Base-by-base conservation (phyloP, 768 basidiomycete genomes). In the Naganishia friedmannii region DNA sequence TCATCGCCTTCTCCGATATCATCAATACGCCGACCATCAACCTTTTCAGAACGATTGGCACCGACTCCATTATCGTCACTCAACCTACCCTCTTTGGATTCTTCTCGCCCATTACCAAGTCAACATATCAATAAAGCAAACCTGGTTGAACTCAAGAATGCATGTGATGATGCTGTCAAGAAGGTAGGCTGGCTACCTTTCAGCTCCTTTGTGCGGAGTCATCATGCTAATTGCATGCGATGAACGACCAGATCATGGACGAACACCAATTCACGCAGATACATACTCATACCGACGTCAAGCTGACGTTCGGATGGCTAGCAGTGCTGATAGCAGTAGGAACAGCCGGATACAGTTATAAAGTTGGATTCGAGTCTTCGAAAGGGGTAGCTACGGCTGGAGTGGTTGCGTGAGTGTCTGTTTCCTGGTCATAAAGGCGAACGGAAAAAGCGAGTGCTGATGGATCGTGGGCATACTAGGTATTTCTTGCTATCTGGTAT, bases 121-220 rank as follows among this genome's bases (percentile, higher is more conserved):
- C 82, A 85, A 69, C 84, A 84, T 70, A 83, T 86, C 66, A 87
- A 87, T 81, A 86, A 85, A 69, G 82, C 84, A 29, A 86, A 83
- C 73, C 74, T 83, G 54, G 75, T 77, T 10, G 86, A 87, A 74
- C 83, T 87, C 73, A 87, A 87, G 77, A 81, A 82, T 67, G 83
- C 86, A 10, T 82, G 84, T 72, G 94, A 98, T 81, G 94, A 98
- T 82, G 89, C 89, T 54, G 83, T 97, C 69, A 92, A 91, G 82
- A 89, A 91, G 77, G 93, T 95, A 78, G 57, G 87, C 83, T 17
- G 68, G 19, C 17, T 34, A n/a, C n/a, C n/a, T 23, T 63, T 42
- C 42, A 8, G 2, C 15, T 2, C 34, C 21, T 39, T 23, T 34
- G 12, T 8, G 17, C 26, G 34, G 21, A 42, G 32, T 17, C 5